Percentiles rank a stretch among this genome's conserved stretches.
These are phyloP conservation scores for Saccharomycopsis vini DNA, from an alignment of 805 yeast species.

Conservation along the genomic window DNA sequence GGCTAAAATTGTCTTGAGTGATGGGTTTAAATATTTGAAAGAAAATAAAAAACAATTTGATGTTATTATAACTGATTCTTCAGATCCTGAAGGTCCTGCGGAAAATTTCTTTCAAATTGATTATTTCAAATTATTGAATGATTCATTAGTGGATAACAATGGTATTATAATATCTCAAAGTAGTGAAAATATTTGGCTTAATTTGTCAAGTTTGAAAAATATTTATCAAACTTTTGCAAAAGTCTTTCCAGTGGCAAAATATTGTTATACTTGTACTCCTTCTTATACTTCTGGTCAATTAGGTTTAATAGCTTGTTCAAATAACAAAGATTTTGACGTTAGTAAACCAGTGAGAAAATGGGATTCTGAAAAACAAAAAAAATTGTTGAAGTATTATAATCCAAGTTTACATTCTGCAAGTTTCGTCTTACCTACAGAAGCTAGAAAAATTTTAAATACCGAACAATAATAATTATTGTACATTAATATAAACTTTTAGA, in stretches of 20 bases:
- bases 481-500: too few species aligned
- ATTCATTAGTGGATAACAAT: conserved; percentile 53
- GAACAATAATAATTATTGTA: not conserved
- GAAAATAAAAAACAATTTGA: conserved; percentile 42
- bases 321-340: conserved; percentile 39
- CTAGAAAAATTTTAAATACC: conserved; percentile 28
- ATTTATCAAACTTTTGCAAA: conserved; percentile 39
- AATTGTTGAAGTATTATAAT: conserved; percentile 56
- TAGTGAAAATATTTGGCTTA: conserved; percentile 68
- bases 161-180: conserved; percentile 77
- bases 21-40: conserved; percentile 74
- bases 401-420: conserved; percentile 58
- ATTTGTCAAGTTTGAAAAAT: conserved; percentile 41
- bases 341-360: conserved; percentile 42
- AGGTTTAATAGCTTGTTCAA: conserved; percentile 67
- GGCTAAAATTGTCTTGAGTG: conserved; percentile 60
- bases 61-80: conserved; percentile 82
- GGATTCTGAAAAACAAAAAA: conserved; percentile 36
- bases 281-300: conserved; percentile 84
- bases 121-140: conserved; percentile 59
- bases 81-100: conserved; percentile 96
- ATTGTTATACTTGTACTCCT: conserved; percentile 77
- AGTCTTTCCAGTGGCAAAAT: conserved; percentile 54
- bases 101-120: conserved; percentile 74
- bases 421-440: conserved; percentile 78